Evolutionary conservation across 345 rosid genomes (phyloP), one percentile per base, ranked within the genome.

Genomic region (Eucalyptus brandiana): DNA sequence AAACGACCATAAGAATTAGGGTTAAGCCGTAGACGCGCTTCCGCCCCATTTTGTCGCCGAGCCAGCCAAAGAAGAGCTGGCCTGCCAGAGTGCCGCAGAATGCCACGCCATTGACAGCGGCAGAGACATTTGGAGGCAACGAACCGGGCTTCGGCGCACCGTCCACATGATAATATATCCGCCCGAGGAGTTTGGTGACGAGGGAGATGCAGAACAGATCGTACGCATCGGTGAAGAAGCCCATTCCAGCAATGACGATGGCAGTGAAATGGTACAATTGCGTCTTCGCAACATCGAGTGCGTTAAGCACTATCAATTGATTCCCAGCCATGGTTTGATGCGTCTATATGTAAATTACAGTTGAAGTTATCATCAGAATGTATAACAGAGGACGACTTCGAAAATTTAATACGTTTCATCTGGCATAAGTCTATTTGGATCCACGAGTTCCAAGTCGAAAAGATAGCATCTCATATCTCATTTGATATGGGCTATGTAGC

Each of bases 11-110:
- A 69, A 96, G 91, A 89, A 95, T 81, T 26, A 96, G 92, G 6
- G 99, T 96, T 80, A 97, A 88, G 3, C 96, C 97, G 56, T 96
- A 97, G 9, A 96, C 96, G 23, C 87, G 89, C 90, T 96, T 96
- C 34, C 97, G 92, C 0, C 98, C 99, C 88, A 97, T 88, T 90
- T 94, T 97, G 90, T 97, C 98, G n/a, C 99, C 98, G 2, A 97
- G 96, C 95, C 95, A 95, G 8, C 99, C 97, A 45, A 97, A 96
- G 92, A 96, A 96, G 44, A 96, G 95, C 92, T 96, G 98, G 47
- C 98, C 97, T 1, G 95, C 87, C 6, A 97, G 93, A 88, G 97
- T 95, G 26, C 98, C 98, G 4, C 95, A 94, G 56, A 97, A 92
- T 28, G 99, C 97, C 10, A 97, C 97, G 13, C 98, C 98, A 76